Conservation (phyloP, 495 filamentous ascomycete species). For the Penicillium diatomitis region DNA sequence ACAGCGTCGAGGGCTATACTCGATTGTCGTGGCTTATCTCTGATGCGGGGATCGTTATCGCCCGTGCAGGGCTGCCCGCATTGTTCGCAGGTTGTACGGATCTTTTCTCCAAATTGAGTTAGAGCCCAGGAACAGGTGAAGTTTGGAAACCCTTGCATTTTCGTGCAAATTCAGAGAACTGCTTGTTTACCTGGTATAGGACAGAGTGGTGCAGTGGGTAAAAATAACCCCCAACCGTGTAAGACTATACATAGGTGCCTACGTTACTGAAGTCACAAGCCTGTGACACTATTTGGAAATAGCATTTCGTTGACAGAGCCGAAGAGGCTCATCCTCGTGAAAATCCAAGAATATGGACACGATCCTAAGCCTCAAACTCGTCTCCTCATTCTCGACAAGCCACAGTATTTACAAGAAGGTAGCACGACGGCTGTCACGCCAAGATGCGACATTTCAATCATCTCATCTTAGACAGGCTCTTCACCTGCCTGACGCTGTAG, state of each 20-base stretch:
- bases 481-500: constrained; percentile 37
- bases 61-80: background rate
- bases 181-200: too few species aligned
- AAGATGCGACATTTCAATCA: background rate
- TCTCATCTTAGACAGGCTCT: constrained; percentile 5
- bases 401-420: background rate
- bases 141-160: constrained; percentile 5
- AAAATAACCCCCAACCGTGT: too few species aligned
- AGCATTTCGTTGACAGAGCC: too few species aligned
- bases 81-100: constrained; percentile 1
- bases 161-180: too few species aligned
- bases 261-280: too few species aligned
- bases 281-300: too few species aligned
- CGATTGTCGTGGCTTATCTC: constrained; percentile 5
- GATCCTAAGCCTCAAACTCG: too few species aligned
- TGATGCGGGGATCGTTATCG: constrained; percentile 14
- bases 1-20: background rate
- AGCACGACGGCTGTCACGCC: background rate
- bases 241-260: too few species aligned
- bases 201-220: too few species aligned
- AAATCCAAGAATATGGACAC: too few species aligned
- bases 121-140: constrained; percentile 5
- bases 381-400: too few species aligned
- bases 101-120: constrained; percentile 18
- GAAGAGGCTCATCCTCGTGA: too few species aligned